Conservation (phyloP, 257 asterid genomes). For the Ehretia macrophylla region DNA sequence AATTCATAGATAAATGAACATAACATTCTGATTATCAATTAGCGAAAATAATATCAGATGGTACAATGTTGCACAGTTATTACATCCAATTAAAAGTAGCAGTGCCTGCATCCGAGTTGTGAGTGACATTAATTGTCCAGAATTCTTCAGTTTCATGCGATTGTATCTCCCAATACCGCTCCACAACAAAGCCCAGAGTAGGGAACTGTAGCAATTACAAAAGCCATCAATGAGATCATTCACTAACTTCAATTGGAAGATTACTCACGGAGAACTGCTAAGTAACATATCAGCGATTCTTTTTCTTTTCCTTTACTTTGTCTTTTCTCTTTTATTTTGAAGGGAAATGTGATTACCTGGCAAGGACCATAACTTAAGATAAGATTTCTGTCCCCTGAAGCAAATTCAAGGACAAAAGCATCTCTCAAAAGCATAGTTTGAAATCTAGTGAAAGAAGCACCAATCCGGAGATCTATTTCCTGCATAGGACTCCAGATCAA, state of each 20-base stretch:
- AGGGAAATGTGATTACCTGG: conserved; percentile 51
- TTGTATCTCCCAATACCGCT: conserved; percentile 96
- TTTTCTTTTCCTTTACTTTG: neutral
- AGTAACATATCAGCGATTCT: too few relatives aligned
- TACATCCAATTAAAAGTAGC: conserved; percentile 91
- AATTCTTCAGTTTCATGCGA: conserved; percentile 96
- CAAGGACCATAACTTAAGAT: conserved; percentile 95
- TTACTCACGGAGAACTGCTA: neutral
- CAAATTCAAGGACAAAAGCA: conserved; percentile 74
- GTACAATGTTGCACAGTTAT: conserved; percentile 26
- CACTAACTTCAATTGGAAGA: neutral
- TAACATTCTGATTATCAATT: neutral
- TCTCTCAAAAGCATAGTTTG: conserved; percentile 90
- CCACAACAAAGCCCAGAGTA: conserved; percentile 92
- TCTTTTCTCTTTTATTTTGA: neutral
- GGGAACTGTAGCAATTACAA: conserved; percentile 67
- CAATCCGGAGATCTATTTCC: conserved; percentile 98
- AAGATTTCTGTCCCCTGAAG: conserved; percentile 61
- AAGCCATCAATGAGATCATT: conserved; percentile 4
- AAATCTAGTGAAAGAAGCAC: conserved; percentile 97
- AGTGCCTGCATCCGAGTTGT: conserved; percentile 77
- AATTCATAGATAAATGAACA: conserved; percentile 17
- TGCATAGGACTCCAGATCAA: conserved; percentile 32
- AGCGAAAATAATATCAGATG: conserved; percentile 6
- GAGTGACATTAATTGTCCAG: conserved; percentile 93